phyloP scores from a whole-genome alignment of 176 grass and related monocot genomes.

The Oryza glaberrima region DNA sequence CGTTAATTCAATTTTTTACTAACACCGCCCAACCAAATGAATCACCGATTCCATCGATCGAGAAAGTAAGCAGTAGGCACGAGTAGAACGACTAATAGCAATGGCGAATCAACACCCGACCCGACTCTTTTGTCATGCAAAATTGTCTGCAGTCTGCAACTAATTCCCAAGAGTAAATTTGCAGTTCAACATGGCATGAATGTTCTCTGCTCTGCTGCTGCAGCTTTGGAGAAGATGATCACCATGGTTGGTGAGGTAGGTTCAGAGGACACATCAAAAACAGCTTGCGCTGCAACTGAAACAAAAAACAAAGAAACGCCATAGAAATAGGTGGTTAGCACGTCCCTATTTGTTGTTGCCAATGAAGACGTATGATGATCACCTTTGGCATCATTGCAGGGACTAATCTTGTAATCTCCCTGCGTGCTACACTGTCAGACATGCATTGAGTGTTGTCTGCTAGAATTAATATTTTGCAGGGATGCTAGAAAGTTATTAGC shows the following conservation, averaged over 20 bases:
- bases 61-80: too few species aligned
- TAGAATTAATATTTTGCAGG: background rate
- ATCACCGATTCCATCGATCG: too few species aligned
- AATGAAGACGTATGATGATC: background rate
- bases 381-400: background rate
- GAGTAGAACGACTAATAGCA: too few species aligned
- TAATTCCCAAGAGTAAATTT: background rate
- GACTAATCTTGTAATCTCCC: background rate
- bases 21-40: too few species aligned
- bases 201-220: background rate
- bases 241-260: constrained; percentile 20
- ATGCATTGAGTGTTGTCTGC: background rate
- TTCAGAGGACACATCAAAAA: background rate
- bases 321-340: background rate
- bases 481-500: too few species aligned
- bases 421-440: background rate
- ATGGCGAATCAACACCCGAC: too few species aligned
- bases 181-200: too few species aligned
- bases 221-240: background rate
- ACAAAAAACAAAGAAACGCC: background rate
- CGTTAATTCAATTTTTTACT: too few species aligned
- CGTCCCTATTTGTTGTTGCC: background rate
- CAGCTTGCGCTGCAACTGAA: background rate
- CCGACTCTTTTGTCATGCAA: background rate
- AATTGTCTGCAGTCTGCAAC: background rate